Evolutionary conservation across 2,329 filamentous ascomycete species (phyloP).

Genomic region (Didymella pomorum): DNA sequence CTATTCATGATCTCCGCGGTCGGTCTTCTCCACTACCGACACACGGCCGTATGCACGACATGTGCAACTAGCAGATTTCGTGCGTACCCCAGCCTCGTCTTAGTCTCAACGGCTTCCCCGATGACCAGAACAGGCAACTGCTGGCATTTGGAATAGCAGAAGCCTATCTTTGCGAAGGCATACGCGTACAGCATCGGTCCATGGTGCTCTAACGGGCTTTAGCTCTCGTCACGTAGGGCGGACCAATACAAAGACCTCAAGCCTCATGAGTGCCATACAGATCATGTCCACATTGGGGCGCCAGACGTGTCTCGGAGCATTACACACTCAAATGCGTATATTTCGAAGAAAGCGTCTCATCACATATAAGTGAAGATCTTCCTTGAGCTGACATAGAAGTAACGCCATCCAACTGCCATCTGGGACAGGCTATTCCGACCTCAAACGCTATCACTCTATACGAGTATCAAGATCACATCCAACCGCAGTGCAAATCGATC

Average conservation of each 20-base stretch:
- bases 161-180: background rate
- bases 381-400: background rate
- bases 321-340: background rate
- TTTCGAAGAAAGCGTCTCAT: background rate
- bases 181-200: conserved; percentile 1
- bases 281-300: background rate
- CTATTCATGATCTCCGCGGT: background rate
- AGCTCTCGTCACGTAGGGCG: background rate
- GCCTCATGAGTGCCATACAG: background rate
- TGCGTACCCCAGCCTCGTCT: conserved; percentile 2
- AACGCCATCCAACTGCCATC: background rate
- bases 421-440: background rate
- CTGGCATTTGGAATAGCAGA: background rate
- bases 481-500: background rate
- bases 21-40: background rate
- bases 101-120: background rate
- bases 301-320: background rate
- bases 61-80: conserved; percentile 4
- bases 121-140: background rate
- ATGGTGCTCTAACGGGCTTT: background rate
- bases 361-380: background rate
- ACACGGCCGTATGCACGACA: conserved; percentile 6
- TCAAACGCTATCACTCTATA: background rate
- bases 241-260: background rate
- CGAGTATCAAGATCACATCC: background rate